A percentile compares a stretch with the other conserved stretches of the same genome.
These are phyloP conservation scores for Cladorrhinum samala DNA, from an alignment of 495 filamentous ascomycete species.

Conservation along the genomic window DNA sequence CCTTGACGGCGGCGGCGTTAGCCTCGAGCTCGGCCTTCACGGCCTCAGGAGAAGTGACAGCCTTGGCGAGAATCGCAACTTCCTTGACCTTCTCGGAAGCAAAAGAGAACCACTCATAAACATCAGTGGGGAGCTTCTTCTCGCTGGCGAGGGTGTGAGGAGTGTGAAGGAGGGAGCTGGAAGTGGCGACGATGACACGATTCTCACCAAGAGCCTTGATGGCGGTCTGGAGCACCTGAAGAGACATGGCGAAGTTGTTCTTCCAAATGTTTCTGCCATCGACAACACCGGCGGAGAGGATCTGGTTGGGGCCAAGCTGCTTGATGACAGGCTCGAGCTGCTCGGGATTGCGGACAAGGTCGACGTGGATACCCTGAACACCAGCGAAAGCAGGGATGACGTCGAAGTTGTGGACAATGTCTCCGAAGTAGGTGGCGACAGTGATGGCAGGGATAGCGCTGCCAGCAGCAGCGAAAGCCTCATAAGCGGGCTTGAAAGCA, in stretches of 20 bases:
- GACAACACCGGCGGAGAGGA: slow-evolving; percentile 89
- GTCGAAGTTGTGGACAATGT: slow-evolving; percentile 97
- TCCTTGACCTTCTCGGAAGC: slow-evolving; percentile 90
- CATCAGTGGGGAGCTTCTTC: slow-evolving; percentile 89
- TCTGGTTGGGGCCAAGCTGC: slow-evolving; percentile 80
- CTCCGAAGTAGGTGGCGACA: slow-evolving; percentile 96
- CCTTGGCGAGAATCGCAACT: slow-evolving; percentile 91
- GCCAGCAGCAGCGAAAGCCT: slow-evolving; percentile 72
- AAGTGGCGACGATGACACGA: slow-evolving; percentile 91
- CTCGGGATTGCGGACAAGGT: slow-evolving; percentile 95
- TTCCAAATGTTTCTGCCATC: slow-evolving; percentile 99
- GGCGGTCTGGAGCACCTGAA: slow-evolving; percentile 80
- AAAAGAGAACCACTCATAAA: slow-evolving; percentile 98
- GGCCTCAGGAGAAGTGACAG: slow-evolving; percentile 79
- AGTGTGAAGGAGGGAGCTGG: slow-evolving; percentile 93
- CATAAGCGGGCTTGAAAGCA: slow-evolving; percentile 96
- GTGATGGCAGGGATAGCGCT: slow-evolving; percentile 71
- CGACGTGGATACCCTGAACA: slow-evolving; percentile 80
- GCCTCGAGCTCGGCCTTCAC: slow-evolving; percentile 83
- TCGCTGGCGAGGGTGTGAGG: slow-evolving; percentile 96
- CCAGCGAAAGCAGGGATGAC: slow-evolving; percentile 58
- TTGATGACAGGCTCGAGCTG: slow-evolving; percentile 92
- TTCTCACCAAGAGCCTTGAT: slow-evolving; percentile 92
- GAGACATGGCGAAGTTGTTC: slow-evolving; percentile 90
- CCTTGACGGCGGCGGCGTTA: slow-evolving; percentile 84